Evolutionary conservation across 2,329 filamentous ascomycete species (phyloP).

Genomic region (Fusarium sp.): DNA sequence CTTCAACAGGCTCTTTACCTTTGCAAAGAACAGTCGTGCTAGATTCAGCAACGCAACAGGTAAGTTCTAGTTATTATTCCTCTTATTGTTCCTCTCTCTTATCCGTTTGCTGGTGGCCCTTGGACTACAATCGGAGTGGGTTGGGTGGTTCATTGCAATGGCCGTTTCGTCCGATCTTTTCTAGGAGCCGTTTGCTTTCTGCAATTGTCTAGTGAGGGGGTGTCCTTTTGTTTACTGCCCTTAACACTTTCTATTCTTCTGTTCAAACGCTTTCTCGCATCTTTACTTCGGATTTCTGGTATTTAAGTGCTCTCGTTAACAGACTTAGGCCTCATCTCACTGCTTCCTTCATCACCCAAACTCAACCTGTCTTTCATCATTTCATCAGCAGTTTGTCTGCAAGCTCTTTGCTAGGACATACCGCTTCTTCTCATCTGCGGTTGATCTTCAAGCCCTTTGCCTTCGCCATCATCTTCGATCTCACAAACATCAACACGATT

Average conservation of each 20-base stretch:
- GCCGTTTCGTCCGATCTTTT: neutral
- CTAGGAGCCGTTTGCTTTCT: neutral
- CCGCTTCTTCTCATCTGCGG: neutral
- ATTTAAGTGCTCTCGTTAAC: neutral
- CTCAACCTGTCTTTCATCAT: neutral
- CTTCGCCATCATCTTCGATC: too few species aligned
- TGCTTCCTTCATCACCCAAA: neutral
- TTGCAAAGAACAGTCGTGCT: neutral
- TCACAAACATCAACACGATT: neutral
- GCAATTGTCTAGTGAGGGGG: neutral
- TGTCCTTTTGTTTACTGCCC: neutral
- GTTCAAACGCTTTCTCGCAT: neutral
- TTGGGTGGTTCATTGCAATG: neutral
- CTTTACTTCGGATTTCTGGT: neutral
- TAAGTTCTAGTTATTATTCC: neutral
- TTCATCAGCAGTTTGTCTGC: neutral
- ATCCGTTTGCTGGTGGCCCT: neutral
- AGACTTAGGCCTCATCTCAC: neutral
- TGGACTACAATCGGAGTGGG: neutral
- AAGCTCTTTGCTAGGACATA: neutral
- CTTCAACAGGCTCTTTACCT: neutral
- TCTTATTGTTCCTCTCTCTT: neutral
- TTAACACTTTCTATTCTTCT: neutral
- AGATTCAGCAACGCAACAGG: too few species aligned
- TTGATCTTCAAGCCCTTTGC: too few species aligned